A percentile compares a stretch with the other conserved stretches of the same genome.
Evolutionary conservation across 2,329 filamentous ascomycete genomes (phyloP).

Genomic region (Canariomyces notabilis): DNA sequence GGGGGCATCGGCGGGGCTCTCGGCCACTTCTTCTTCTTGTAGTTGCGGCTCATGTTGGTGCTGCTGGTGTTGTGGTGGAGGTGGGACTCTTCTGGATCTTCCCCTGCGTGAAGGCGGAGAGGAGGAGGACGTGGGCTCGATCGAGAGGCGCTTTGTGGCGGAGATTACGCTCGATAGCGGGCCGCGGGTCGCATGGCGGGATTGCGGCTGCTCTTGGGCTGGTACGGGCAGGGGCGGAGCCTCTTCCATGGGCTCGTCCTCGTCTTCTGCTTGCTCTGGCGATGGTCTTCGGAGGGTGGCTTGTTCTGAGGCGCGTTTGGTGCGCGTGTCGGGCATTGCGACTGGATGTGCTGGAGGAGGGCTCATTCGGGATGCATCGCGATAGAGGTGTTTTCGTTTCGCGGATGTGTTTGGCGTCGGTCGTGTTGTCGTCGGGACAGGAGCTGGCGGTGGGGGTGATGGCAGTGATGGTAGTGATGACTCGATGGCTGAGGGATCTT

Average conservation of each 20-base stretch:
- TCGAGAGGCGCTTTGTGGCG: constrained; percentile 17
- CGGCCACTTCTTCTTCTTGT: constrained; percentile 40
- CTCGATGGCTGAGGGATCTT: constrained; percentile 18
- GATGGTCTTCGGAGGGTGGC: constrained; percentile 1
- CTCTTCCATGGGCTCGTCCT: constrained; percentile 13
- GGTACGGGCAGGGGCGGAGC: constrained; percentile 10
- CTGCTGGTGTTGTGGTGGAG: background rate
- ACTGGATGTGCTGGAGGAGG: background rate
- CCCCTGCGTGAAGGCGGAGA: no score
- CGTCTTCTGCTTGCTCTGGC: background rate
- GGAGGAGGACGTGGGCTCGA: constrained; percentile 13
- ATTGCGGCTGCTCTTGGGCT: background rate
- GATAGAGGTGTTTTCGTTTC: constrained; percentile 30
- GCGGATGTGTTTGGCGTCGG: constrained; percentile 45
- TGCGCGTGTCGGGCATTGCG: constrained; percentile 4
- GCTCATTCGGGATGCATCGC: constrained; percentile 2
- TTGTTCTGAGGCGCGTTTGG: background rate
- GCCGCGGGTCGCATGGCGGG: constrained; percentile 4
- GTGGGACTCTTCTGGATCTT: no score
- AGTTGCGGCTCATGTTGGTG: background rate
- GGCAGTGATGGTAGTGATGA: constrained; percentile 9
- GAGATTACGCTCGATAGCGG: constrained; percentile 19
- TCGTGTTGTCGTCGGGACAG: constrained; percentile 20
- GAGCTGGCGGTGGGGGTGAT: constrained; percentile 7
- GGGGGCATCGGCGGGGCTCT: constrained; percentile 51